These are phyloP conservation scores for Macrophomina tecta DNA, from an alignment of 2,329 filamentous ascomycete genomes.

Conservation along the genomic window DNA sequence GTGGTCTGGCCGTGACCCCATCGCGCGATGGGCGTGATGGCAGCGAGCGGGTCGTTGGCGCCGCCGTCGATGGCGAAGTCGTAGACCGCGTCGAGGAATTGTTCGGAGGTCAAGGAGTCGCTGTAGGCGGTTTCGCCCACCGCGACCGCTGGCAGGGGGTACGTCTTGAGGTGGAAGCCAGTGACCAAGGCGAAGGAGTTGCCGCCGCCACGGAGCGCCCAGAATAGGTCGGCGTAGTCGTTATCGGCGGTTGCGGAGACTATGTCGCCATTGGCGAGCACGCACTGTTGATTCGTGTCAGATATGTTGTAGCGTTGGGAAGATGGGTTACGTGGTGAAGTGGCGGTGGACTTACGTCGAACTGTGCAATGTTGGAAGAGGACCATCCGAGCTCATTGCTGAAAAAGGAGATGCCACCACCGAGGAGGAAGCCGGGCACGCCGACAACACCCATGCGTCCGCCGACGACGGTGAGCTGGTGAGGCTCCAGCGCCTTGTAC, in stretches of 20 bases:
- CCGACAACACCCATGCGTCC: conserved; percentile 35
- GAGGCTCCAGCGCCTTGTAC: background rate
- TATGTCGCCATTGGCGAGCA: conserved; percentile 37
- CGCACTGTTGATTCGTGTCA: conserved; percentile 30
- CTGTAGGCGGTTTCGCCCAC: conserved; percentile 33
- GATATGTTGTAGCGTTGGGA: background rate
- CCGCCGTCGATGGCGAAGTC: conserved; percentile 32
- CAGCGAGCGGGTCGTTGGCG: conserved; percentile 29
- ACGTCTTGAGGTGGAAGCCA: conserved; percentile 34
- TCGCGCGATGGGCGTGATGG: conserved; percentile 32
- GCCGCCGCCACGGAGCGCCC: conserved; percentile 39
- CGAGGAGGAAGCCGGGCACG: conserved; percentile 38
- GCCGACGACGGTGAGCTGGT: conserved; percentile 2
- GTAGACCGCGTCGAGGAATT: conserved; percentile 31
- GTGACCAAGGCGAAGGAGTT: conserved; percentile 38
- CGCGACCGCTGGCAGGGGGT: conserved; percentile 33
- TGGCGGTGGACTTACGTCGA: background rate
- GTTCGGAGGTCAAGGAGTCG: conserved; percentile 15
- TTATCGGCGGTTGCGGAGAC: conserved; percentile 34
- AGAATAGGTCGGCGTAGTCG: conserved; percentile 40
- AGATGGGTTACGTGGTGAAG: background rate
- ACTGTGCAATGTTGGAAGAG: conserved; percentile 25
- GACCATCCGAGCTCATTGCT: conserved; percentile 33
- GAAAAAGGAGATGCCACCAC: conserved; percentile 36
- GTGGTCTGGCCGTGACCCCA: conserved; percentile 32